Conservation (phyloP, 2,329 filamentous ascomycete species). For the Sporothrix euskadiensis region DNA sequence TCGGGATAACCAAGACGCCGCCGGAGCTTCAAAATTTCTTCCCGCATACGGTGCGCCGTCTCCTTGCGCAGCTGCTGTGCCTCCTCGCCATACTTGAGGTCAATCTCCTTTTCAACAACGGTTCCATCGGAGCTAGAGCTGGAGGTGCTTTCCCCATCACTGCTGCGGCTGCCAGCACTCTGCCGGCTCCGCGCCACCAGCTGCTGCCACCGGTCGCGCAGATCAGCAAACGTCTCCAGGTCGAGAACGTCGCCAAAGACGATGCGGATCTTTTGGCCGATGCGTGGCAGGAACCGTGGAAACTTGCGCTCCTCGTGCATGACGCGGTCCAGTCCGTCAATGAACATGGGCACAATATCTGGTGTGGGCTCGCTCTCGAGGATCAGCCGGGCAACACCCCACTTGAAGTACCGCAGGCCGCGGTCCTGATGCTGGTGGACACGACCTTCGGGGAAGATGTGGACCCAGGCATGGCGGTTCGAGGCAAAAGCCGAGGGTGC, state of each 20-base stretch:
- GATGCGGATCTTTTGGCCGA: slow-evolving; percentile 68
- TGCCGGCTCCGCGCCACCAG: slow-evolving; percentile 58
- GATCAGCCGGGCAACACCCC: slow-evolving; percentile 89
- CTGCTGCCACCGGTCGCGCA: slow-evolving; percentile 71
- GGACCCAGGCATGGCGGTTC: slow-evolving; percentile 80
- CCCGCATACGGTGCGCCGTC: slow-evolving; percentile 73
- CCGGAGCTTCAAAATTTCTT: slow-evolving; percentile 78
- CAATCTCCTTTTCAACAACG: slow-evolving; percentile 31
- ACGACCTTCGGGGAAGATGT: slow-evolving; percentile 93
- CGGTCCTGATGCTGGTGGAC: slow-evolving; percentile 82
- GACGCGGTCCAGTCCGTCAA: slow-evolving; percentile 82
- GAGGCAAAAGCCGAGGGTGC: slow-evolving; percentile 70
- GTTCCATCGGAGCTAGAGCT: neutral
- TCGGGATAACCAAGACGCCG: slow-evolving; percentile 71
- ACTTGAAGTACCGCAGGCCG: slow-evolving; percentile 95
- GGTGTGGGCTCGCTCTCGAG: slow-evolving; percentile 82
- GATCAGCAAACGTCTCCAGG: slow-evolving; percentile 73
- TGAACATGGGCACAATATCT: slow-evolving; percentile 89
- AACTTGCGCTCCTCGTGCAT: slow-evolving; percentile 83
- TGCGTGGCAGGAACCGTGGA: slow-evolving; percentile 77
- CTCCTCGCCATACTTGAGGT: slow-evolving; percentile 69
- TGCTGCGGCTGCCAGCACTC: neutral
- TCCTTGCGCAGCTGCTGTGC: slow-evolving; percentile 76
- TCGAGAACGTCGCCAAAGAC: slow-evolving; percentile 80
- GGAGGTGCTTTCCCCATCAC: neutral